Evolutionary conservation across 2,329 filamentous ascomycete genomes (phyloP), one percentile per base, ranked within the genome.

Genomic region (Alternaria triticina): DNA sequence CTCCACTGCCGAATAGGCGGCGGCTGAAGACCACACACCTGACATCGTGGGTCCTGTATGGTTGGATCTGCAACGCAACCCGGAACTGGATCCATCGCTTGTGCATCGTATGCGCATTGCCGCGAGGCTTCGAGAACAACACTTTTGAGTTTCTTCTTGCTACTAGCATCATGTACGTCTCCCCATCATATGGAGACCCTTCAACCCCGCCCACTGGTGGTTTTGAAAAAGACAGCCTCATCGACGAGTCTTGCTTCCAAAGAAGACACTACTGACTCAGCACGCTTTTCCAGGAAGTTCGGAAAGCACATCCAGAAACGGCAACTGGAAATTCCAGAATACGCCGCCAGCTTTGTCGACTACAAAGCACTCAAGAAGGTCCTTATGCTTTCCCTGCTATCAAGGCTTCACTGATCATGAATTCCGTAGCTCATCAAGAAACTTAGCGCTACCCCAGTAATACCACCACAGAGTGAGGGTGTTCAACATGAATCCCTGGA

Each of bases 301-400:
- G 96, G 96, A 82, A 99, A 99, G 86, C 93, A 97, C 81, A 97
- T 99, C 72, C 96, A 98, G 86, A 97, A 97, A 86, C 91, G 94
- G 80, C 96, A 99, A 87, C 92, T 99, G 77, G 96, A 99, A 81
- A 94, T 99, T 64, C 96, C 96, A 64, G 96, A 99, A 87, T 99
- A 99, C 90, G 95, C 96, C 66, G 94, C 95, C 69, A 97, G 94
- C 83, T 99, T 99, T 80, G 94, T 98, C 74, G 97, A 99, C 83
- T 99, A 99, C 86, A 99, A 99, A 84, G 94, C 94, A 64, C 86
- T 99, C 73, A 99, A 99, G 83, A 98, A 98, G 93, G 96, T 97
- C 79, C 67, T 82, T 61, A 59, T 44, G 20, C 47, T 51, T 46
- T 58, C 51, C 56, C 45, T 33, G 43, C 36, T 20, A 59, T 33